Percentiles rank a stretch among this genome's conserved stretches.
Conservation (phyloP, 805 yeast genomes). For the Candida germanica region DNA sequence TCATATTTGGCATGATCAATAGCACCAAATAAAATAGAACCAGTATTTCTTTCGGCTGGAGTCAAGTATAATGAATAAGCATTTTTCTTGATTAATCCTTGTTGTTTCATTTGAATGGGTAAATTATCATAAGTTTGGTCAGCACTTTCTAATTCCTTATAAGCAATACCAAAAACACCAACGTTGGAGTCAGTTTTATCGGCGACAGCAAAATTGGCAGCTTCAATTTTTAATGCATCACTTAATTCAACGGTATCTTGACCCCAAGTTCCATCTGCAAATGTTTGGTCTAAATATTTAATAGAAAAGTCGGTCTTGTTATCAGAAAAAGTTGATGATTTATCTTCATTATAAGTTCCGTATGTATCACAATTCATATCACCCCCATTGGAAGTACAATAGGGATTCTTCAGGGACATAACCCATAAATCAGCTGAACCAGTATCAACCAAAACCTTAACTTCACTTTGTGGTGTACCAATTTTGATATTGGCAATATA, state of each 20-base stretch:
- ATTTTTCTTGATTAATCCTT: constrained; percentile 32
- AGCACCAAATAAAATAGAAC: constrained; percentile 33
- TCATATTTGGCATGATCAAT: constrained; percentile 26
- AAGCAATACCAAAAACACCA: constrained; percentile 22
- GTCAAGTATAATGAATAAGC: constrained; percentile 39
- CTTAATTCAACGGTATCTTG: constrained; percentile 17
- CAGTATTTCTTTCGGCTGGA: constrained; percentile 19
- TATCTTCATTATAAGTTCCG: constrained; percentile 37
- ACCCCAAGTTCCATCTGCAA: constrained; percentile 30
- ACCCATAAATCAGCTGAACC: constrained; percentile 45
- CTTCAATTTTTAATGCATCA: constrained; percentile 11
- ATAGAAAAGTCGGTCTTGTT: constrained; percentile 42
- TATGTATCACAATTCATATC: constrained; percentile 18
- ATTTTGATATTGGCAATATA: constrained; percentile 25
- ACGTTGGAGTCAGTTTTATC: constrained; percentile 17
- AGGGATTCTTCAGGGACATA: constrained; percentile 26
- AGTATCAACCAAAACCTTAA: constrained; percentile 36
- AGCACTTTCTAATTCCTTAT: constrained; percentile 12
- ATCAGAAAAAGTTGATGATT: constrained; percentile 29
- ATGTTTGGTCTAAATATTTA: constrained; percentile 46
- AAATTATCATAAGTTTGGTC: constrained; percentile 26
- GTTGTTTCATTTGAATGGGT: constrained; percentile 32
- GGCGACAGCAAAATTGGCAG: constrained; percentile 20
- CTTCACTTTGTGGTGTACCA: constrained; percentile 28
- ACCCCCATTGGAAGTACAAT: constrained; percentile 23